phyloP scores from a whole-genome alignment of 176 grass and related monocot genomes.

The Zizania latifolia region DNA sequence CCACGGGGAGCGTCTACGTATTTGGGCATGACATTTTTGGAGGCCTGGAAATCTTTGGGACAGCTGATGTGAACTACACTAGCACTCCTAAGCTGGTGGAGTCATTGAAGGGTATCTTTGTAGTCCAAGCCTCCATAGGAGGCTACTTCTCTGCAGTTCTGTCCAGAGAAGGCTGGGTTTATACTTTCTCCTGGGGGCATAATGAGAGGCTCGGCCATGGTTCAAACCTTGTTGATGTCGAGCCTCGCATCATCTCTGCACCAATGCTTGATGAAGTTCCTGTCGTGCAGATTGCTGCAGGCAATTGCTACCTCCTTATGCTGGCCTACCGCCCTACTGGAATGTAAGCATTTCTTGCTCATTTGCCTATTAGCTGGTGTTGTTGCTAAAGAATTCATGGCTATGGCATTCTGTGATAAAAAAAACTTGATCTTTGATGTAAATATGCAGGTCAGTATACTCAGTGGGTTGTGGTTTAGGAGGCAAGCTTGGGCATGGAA shows the following conservation, averaged over 20 bases:
- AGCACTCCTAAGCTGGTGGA: slow-evolving; percentile 53
- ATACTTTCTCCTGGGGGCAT: slow-evolving; percentile 60
- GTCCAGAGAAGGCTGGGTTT: slow-evolving; percentile 56
- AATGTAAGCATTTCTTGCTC: slow-evolving; percentile 40
- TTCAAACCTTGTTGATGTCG: slow-evolving; percentile 23
- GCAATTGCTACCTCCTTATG: slow-evolving; percentile 59
- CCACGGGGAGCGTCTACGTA: slow-evolving; percentile 41
- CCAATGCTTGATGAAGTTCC: slow-evolving; percentile 36
- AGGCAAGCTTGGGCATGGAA: slow-evolving; percentile 66
- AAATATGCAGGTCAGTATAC: slow-evolving; percentile 55
- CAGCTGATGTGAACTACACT: neutral
- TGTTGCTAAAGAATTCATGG: neutral
- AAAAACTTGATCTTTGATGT: neutral
- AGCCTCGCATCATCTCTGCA: slow-evolving; percentile 38
- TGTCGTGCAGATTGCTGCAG: slow-evolving; percentile 53
- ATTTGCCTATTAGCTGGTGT: neutral
- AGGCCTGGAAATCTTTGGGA: neutral
- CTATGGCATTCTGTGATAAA: neutral
- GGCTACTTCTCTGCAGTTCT: slow-evolving; percentile 50
- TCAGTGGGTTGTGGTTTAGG: slow-evolving; percentile 54
- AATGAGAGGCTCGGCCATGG: slow-evolving; percentile 33
- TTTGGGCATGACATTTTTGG: slow-evolving; percentile 47
- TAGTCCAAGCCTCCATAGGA: slow-evolving; percentile 59
- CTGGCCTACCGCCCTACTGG: slow-evolving; percentile 40
- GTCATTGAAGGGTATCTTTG: slow-evolving; percentile 49